Evolutionary conservation across 2,329 filamentous ascomycete genomes (phyloP), one percentile per base, ranked within the genome.

Genomic region (Emmonsia crescens): DNA sequence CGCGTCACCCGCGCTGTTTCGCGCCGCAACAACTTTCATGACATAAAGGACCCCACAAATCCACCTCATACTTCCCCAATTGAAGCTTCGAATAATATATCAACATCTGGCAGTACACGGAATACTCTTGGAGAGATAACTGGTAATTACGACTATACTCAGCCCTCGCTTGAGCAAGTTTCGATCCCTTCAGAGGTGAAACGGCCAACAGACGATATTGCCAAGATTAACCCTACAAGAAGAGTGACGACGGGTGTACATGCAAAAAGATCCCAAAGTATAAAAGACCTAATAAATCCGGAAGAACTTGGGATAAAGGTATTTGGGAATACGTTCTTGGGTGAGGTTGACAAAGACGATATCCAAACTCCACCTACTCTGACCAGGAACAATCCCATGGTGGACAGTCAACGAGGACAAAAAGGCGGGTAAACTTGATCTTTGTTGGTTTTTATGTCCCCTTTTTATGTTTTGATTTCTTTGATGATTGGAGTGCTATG

Each of bases 1-100:
- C 63, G 61, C 33, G 49, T 62, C 55, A 68, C 66, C 49, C 66
- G 66, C 61, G 65, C 65, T 24, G 65, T 62, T 46, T 59, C 64
- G 40, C 65, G 65, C 57, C 62, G 62, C 19, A 61, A 65, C 27
- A 63, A 59, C 42, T 31, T 38, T 44, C 57, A 27, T 36, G 57
- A 59, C 24, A 36, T 42, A 29, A 36, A 57, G 38, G 24, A 57
- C 38, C 55, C 55, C 10, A 57, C 38, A 19, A 57, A 42, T 9
- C n/a, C 9, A 38, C 19, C n/a, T 5, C 31, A 56, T 33, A 24
- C 33, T 40, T 38, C 19, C 10, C 21, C 38, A 44, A 31, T 40
- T 57, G 55, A 44, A 42, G 24, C 21, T 24, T 42, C 38, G 38
- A 57, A 44, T 29, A 42, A 29, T 21, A 42, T 21, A 21, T 29